Conservation (phyloP, 768 basidiomycete species). For the Lactarius trivialis region DNA sequence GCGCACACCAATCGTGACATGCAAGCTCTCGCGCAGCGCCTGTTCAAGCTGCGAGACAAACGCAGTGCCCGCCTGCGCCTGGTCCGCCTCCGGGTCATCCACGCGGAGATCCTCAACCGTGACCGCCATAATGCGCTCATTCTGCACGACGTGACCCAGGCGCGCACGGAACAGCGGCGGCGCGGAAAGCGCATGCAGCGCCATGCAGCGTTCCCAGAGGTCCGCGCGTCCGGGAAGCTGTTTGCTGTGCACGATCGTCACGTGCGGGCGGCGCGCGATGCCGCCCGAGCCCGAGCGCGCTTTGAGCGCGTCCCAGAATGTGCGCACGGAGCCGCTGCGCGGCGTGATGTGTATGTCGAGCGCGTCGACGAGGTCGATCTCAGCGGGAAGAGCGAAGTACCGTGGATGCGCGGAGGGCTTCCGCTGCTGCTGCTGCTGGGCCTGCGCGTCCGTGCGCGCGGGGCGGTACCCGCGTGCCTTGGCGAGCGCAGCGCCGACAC, state of each 20-base stretch:
- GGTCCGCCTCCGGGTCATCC: constrained; percentile 27
- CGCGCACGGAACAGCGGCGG: constrained; percentile 56
- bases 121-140: constrained; percentile 74
- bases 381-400: constrained; percentile 76
- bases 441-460: constrained; percentile 29
- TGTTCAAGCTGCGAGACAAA: constrained; percentile 45
- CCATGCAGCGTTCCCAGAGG: constrained; percentile 49
- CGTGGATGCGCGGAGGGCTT: constrained; percentile 39
- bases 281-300: constrained; percentile 32
- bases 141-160: constrained; percentile 63
- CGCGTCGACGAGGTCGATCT: constrained; percentile 52
- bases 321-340: constrained; percentile 27
- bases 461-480: constrained; percentile 38
- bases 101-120: constrained; percentile 55
- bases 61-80: constrained; percentile 35
- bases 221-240: constrained; percentile 29
- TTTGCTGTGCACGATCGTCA: constrained; percentile 78
- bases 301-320: constrained; percentile 47
- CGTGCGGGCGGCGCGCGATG: constrained; percentile 61
- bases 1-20: constrained; percentile 83
- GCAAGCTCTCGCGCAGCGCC: constrained; percentile 48
- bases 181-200: constrained; percentile 32
- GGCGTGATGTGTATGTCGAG: constrained; percentile 41
- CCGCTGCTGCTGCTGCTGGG: constrained; percentile 24
- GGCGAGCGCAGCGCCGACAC: constrained; percentile 47